These are phyloP conservation scores for Elsinoe arachidis DNA, from an alignment of 2,329 filamentous ascomycete genomes.

Conservation along the genomic window DNA sequence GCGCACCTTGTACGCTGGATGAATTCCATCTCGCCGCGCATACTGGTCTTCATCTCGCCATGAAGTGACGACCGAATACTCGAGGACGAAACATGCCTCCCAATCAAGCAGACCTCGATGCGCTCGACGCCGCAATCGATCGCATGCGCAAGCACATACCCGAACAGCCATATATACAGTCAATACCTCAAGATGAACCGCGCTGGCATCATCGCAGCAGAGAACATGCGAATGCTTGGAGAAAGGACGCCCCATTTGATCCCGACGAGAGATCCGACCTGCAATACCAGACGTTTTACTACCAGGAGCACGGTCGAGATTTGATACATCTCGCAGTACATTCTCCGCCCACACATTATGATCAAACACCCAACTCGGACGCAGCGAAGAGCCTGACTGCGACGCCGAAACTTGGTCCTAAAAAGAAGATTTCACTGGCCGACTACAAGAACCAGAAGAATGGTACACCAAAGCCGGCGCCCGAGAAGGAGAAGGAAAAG, in stretches of 20 bases:
- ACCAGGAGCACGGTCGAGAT: slow-evolving; percentile 43
- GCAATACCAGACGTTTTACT: slow-evolving; percentile 55
- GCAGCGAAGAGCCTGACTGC: slow-evolving; percentile 27
- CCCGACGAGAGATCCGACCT: slow-evolving; percentile 46
- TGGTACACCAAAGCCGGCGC: slow-evolving; percentile 22
- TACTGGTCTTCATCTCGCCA: background rate
- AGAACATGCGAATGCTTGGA: slow-evolving; percentile 35
- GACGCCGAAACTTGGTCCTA: slow-evolving; percentile 37
- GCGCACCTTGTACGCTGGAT: background rate
- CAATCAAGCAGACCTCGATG: slow-evolving; percentile 7
- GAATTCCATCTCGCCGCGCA: background rate
- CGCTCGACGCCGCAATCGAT: slow-evolving; percentile 32
- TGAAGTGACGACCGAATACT: background rate
- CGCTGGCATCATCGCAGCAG: slow-evolving; percentile 35
- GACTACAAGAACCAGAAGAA: slow-evolving; percentile 52
- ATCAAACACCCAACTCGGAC: slow-evolving; percentile 26
- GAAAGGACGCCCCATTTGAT: slow-evolving; percentile 44
- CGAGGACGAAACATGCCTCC: slow-evolving; percentile 11
- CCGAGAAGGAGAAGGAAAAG: slow-evolving; percentile 14
- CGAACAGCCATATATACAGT: slow-evolving; percentile 39
- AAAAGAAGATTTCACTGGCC: slow-evolving; percentile 55
- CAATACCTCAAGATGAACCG: slow-evolving; percentile 38
- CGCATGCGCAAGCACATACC: slow-evolving; percentile 36
- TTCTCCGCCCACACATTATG: slow-evolving; percentile 25
- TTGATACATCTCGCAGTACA: slow-evolving; percentile 15